A percentile compares a stretch with the other conserved stretches of the same genome.
These are phyloP conservation scores for Klebsormidium nitens DNA, from an alignment of 139 green algal species.

Conservation along the genomic window DNA sequence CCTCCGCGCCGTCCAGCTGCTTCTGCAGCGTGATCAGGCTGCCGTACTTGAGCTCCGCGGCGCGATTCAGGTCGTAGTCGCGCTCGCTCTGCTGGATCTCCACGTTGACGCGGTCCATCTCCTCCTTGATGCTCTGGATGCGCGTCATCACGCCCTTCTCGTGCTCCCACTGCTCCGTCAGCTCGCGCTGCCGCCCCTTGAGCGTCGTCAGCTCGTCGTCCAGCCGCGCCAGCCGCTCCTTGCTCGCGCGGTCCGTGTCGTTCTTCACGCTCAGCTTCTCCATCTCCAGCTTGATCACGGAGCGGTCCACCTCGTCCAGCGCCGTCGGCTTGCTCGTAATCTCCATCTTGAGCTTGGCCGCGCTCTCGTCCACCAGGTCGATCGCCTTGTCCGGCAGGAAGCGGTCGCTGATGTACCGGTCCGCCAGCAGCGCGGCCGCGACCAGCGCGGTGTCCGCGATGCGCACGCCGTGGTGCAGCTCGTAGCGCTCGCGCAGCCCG, in stretches of 20 bases:
- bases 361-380: slow-evolving; percentile 92
- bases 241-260: slow-evolving; percentile 56
- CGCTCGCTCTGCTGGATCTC: slow-evolving; percentile 76
- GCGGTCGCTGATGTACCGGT: slow-evolving; percentile 92
- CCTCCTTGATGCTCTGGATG: slow-evolving; percentile 75
- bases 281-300: slow-evolving; percentile 90
- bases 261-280: slow-evolving; percentile 75
- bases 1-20: slow-evolving; percentile 44
- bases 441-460: slow-evolving; percentile 94
- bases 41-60: slow-evolving; percentile 97
- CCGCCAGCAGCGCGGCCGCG: slow-evolving; percentile 82
- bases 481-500: slow-evolving; percentile 91
- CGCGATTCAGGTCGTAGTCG: slow-evolving; percentile 91
- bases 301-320: slow-evolving; percentile 92
- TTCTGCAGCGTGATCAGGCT: slow-evolving; percentile 83
- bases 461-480: slow-evolving; percentile 95
- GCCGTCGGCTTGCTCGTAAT: slow-evolving; percentile 93
- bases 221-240: slow-evolving; percentile 61
- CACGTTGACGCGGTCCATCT: slow-evolving; percentile 87
- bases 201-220: slow-evolving; percentile 71
- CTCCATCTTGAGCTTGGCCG: slow-evolving; percentile 99
- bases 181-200: slow-evolving; percentile 66
- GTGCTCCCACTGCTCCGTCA: slow-evolving; percentile 69
- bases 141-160: slow-evolving; percentile 60
- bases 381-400: slow-evolving; percentile 92